Percentiles rank a stretch among this genome's conserved stretches.
Evolutionary conservation across 2,329 filamentous ascomycete species (phyloP).

Genomic region (Sporothrix brasiliensis): DNA sequence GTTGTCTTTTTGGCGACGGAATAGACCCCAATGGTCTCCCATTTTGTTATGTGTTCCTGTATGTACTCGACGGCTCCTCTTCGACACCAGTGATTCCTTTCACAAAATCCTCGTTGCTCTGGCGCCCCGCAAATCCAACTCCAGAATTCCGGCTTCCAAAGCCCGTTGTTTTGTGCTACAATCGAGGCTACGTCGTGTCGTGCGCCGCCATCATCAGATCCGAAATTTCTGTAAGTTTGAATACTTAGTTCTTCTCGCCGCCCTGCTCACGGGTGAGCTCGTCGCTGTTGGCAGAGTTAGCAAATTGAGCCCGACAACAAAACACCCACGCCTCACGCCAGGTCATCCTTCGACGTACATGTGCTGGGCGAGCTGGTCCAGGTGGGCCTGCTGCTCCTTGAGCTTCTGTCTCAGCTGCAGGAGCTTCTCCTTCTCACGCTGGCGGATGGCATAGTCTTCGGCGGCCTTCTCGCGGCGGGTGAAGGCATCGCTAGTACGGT

Average conservation of each 20-base stretch:
- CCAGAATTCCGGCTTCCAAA: neutral
- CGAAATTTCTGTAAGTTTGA: neutral
- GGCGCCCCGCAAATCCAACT: conserved; percentile 12
- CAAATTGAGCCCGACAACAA: neutral
- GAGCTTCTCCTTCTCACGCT: conserved; percentile 92
- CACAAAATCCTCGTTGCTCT: neutral
- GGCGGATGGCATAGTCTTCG: conserved; percentile 82
- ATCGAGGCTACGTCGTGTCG: neutral
- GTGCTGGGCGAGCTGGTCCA: conserved; percentile 82
- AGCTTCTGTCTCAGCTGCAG: conserved; percentile 73
- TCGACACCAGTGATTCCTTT: neutral
- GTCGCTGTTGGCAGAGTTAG: conserved; percentile 56
- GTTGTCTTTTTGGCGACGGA: neutral
- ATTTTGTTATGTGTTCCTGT: conserved; percentile 16
- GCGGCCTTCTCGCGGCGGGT: conserved; percentile 84
- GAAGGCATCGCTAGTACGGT: conserved; percentile 78
- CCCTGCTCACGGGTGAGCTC: conserved; percentile 73
- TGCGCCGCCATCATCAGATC: conserved; percentile 8
- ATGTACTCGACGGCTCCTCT: conserved; percentile 13
- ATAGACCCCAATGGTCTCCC: neutral
- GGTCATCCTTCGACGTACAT: conserved; percentile 62
- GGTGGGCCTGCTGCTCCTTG: conserved; percentile 75
- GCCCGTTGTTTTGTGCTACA: neutral
- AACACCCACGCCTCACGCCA: neutral
- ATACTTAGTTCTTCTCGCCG: conserved; percentile 64